Conservation (phyloP, 2,329 filamentous ascomycete species). For the Ceratocystiopsis brevicomis region DNA sequence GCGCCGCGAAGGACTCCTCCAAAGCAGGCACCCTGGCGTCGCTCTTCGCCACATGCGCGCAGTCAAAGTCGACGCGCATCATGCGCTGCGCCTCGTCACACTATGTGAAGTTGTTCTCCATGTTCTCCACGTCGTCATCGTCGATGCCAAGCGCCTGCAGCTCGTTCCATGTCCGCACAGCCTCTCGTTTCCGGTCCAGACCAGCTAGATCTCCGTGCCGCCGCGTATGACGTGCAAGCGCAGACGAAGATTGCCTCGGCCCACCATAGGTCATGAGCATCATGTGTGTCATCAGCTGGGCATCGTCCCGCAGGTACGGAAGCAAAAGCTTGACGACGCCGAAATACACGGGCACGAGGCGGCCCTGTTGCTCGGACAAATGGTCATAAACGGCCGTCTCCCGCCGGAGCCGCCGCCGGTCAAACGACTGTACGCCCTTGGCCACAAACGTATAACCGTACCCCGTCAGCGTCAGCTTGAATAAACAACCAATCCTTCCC, state of each 20-base stretch:
- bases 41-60: neutral
- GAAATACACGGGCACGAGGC: constrained; percentile 7
- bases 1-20: too few species aligned
- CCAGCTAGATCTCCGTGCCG: neutral
- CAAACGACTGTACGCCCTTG: constrained; percentile 1
- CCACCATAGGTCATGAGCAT: constrained; percentile 8
- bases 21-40: too few species aligned
- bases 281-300: constrained; percentile 5
- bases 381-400: constrained; percentile 5
- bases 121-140: constrained; percentile 1
- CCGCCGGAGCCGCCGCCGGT: constrained; percentile 1
- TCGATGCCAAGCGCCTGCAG: constrained; percentile 1
- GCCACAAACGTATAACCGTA: constrained; percentile 8
- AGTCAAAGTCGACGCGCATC: constrained; percentile 3
- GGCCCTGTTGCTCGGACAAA: constrained; percentile 5
- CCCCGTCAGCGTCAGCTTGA: neutral
- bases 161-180: neutral
- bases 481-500: neutral
- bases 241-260: neutral
- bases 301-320: constrained; percentile 1
- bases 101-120: constrained; percentile 3
- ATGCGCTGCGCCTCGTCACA: constrained; percentile 3
- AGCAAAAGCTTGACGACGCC: constrained; percentile 6
- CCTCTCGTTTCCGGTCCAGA: neutral
- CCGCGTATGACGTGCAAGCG: neutral